Base-by-base conservation (phyloP, 1,284 basidiomycete species). In the Malassezia caprae region DNA sequence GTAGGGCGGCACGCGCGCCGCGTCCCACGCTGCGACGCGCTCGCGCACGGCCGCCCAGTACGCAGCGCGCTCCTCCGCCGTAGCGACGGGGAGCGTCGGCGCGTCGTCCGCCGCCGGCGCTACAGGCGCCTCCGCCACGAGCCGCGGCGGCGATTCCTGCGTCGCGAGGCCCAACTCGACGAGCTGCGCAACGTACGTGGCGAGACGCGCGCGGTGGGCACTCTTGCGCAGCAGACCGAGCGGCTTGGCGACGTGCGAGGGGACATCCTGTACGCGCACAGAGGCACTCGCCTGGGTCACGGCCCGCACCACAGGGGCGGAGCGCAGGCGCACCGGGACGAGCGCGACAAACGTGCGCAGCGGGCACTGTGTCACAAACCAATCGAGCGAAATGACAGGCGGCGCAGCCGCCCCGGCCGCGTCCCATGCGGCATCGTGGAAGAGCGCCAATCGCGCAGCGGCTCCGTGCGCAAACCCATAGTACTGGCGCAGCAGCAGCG, bases 311-410 rank as follows among this genome's bases (percentile, higher is more conserved):
- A 48, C 43, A 8, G 42, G 4, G 31, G 56, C 60, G 3, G 49
- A 19, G 39, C 53, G 27, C n/a, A 31, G n/a, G 5, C 21, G 43
- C 13, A 56, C 48, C 34, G 47, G 58, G 50, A 19, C 62, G 55
- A 42, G 64, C 60, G 46, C 48, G 17, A 53, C 46, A 34, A 53
- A 49, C 21, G 50, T 58, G 24, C 32, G 30, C 19, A 68, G 54
- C 10, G 66, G 53, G 3, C 52, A 58, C 17, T 62, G 50, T 24
- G 64, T 60, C 61, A 63, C 64, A 24, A 68, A 68, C 54, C 58
- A 68, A 48, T 53, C 56, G 8, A 68, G 48, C 10, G 39, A 44
- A 11, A 66, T 31, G n/a, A 41, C 35, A 12, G 26, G 26, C 2
- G 11, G 12, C 19, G 8, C 27, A 8, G 26, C 27, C 1, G 31